Conservation (phyloP, 352 stramenopile species). For the Globisporangium emineosum region DNA sequence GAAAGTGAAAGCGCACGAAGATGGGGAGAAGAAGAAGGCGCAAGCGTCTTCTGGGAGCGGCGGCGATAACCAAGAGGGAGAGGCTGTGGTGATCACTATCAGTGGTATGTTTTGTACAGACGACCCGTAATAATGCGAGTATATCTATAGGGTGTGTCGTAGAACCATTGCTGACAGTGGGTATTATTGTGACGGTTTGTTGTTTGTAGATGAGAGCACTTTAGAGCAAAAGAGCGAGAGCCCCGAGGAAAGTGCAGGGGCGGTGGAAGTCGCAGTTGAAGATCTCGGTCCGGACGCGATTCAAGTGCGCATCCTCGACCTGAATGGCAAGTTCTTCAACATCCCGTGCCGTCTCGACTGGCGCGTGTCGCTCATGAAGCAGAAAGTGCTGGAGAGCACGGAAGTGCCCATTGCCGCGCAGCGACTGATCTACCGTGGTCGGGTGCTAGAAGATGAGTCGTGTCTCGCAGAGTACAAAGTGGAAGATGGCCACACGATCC, state of each 20-base stretch:
- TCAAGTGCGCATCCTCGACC: slow-evolving; percentile 72
- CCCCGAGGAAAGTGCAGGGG: slow-evolving; percentile 1
- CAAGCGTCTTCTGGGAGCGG: not conserved
- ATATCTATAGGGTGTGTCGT: not conserved
- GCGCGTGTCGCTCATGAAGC: slow-evolving; percentile 61
- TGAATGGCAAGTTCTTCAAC: slow-evolving; percentile 85
- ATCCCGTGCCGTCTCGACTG: slow-evolving; percentile 67
- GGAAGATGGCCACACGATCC: slow-evolving; percentile 89
- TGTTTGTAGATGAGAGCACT: slow-evolving; percentile 10
- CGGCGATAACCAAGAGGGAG: slow-evolving; percentile 8
- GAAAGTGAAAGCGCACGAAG: not conserved
- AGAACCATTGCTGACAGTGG: not conserved
- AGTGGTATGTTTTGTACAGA: not conserved
- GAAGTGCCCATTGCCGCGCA: slow-evolving; percentile 72
- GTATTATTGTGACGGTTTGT: not conserved
- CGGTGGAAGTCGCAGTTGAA: slow-evolving; percentile 12
- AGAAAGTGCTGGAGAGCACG: slow-evolving; percentile 68
- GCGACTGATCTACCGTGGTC: slow-evolving; percentile 90
- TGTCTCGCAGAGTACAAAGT: slow-evolving; percentile 83
- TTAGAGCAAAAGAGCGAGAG: slow-evolving; percentile 11
- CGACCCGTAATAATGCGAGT: not conserved
- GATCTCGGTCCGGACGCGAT: slow-evolving; percentile 37
- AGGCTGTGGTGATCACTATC: slow-evolving; percentile 3
- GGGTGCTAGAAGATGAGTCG: slow-evolving; percentile 82
- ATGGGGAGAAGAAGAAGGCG: not conserved